phyloP scores from a whole-genome alignment of 1,139 yeast species.

The Geotrichum cucujoidarum region DNA sequence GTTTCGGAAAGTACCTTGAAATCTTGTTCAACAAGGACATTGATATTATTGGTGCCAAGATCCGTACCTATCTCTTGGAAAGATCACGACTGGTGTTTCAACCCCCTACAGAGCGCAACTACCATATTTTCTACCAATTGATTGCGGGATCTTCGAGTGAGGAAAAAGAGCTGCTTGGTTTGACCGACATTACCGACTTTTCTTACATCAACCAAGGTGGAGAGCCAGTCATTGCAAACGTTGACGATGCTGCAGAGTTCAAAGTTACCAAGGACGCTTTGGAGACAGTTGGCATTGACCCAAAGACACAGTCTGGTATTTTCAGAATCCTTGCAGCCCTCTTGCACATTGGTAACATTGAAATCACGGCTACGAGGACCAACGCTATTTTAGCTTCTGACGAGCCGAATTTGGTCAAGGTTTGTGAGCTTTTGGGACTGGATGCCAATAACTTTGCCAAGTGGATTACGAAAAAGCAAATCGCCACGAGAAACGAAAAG shows the following conservation, averaged over 20 bases:
- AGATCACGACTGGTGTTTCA: constrained; percentile 93
- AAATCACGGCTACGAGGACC: constrained; percentile 77
- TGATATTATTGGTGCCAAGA: constrained; percentile 88
- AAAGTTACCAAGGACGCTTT: constrained; percentile 70
- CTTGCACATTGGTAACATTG: constrained; percentile 89
- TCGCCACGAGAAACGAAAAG: constrained; percentile 87
- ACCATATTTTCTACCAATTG: constrained; percentile 91
- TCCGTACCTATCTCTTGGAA: constrained; percentile 86
- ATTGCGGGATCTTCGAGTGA: constrained; percentile 68
- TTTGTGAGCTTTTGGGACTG: constrained; percentile 79
- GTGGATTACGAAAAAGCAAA: constrained; percentile 93
- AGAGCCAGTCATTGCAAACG: constrained; percentile 63
- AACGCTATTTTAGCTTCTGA: constrained; percentile 80
- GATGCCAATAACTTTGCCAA: constrained; percentile 72
- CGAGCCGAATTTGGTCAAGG: constrained; percentile 78
- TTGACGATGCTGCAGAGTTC: constrained; percentile 80
- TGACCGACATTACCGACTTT: constrained; percentile 58
- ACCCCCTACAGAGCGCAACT: constrained; percentile 82
- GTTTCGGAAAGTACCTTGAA: constrained; percentile 94
- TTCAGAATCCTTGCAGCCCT: constrained; percentile 82
- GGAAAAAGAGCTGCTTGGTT: constrained; percentile 54
- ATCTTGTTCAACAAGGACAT: constrained; percentile 71
- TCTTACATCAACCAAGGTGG: constrained; percentile 91
- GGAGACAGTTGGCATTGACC: constrained; percentile 66
- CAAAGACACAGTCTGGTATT: constrained; percentile 57